Base-by-base conservation (phyloP, 257 asterid genomes). In the Solanum appendiculatum region DNA sequence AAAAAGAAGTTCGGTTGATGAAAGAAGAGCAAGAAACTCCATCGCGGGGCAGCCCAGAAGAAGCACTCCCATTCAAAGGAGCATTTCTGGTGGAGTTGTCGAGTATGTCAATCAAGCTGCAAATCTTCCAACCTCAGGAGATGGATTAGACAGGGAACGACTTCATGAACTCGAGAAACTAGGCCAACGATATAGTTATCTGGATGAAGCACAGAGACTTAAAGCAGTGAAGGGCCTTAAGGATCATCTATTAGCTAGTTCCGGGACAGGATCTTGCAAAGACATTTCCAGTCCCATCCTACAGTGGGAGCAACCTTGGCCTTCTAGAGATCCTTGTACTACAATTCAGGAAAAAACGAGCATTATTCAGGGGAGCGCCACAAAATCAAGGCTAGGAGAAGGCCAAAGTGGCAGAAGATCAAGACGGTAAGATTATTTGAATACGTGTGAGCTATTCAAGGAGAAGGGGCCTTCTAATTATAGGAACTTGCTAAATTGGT, bases 71-170 rank as follows among this genome's bases (percentile, higher is more conserved):
- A 89, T 94, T 31, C 94, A 89, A 54, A 93, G 98, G 93, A 92
- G 95, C 86, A 89, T 82, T 48, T 94, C 99, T 2, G 98, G 93
- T 81, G 94, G 92, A 42, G 91, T 93, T 56, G 91, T 93, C 48
- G 98, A 92, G 73, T 90, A 92, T 91, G 92, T 89, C 54, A 82
- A 12, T 51, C 92, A 90, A 89, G 89, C 86, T 72, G 89, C 87
- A 77, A 84, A 73, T 54, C 54, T 86, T 80, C 91, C 82, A 86
- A 87, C 88, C 31, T 58, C 89, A 23, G 89, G 87, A 20, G 92
- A 90, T 40, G 89, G 88, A 82, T 87, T 89, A 58, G 92, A 89
- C 23, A 56, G 80, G 85, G 94, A 91, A 54, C 86, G 90, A 40
- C 51, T 73, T 88, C 88, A 82, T 25, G 95, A 91, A 89, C 87